Conservation (phyloP, 2,329 filamentous ascomycete species). For the Exophiala alcalophila region DNA sequence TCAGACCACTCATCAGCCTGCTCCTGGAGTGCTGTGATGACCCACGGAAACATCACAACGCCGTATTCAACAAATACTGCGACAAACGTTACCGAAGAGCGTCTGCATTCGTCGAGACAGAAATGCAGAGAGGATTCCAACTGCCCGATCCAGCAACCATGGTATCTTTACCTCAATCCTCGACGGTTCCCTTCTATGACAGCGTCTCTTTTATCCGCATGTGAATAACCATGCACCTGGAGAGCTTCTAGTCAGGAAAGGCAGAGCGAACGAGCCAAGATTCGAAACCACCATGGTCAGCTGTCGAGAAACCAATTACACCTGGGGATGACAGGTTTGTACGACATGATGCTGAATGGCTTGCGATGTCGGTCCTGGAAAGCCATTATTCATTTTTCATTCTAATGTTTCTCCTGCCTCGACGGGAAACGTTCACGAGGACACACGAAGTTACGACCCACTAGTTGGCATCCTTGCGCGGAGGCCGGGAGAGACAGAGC, state of each 20-base stretch:
- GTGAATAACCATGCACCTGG: slow-evolving; percentile 12
- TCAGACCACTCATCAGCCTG: slow-evolving; percentile 71
- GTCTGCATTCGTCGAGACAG: slow-evolving; percentile 72
- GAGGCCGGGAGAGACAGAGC: slow-evolving; percentile 3
- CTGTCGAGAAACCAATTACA: background rate
- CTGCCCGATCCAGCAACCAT: slow-evolving; percentile 41
- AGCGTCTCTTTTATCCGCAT: slow-evolving; percentile 25
- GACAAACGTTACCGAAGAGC: slow-evolving; percentile 84
- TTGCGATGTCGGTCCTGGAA: background rate
- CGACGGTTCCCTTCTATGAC: slow-evolving; percentile 26
- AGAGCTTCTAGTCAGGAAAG: no score
- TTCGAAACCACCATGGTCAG: background rate
- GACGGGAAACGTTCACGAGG: slow-evolving; percentile 21
- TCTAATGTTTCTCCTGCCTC: slow-evolving; percentile 12
- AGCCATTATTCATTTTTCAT: slow-evolving; percentile 13
- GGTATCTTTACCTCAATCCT: slow-evolving; percentile 15
- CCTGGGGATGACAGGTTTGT: background rate
- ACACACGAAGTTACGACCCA: slow-evolving; percentile 26
- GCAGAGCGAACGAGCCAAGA: slow-evolving; percentile 2
- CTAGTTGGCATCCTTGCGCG: slow-evolving; percentile 19
- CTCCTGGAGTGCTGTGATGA: slow-evolving; percentile 85
- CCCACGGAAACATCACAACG: slow-evolving; percentile 75
- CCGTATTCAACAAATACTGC: slow-evolving; percentile 88
- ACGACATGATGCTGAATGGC: background rate
- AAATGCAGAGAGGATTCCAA: slow-evolving; percentile 62